These are phyloP conservation scores for Salmacisia buchloeana DNA, from an alignment of 1,284 basidiomycete genomes.

Conservation along the genomic window DNA sequence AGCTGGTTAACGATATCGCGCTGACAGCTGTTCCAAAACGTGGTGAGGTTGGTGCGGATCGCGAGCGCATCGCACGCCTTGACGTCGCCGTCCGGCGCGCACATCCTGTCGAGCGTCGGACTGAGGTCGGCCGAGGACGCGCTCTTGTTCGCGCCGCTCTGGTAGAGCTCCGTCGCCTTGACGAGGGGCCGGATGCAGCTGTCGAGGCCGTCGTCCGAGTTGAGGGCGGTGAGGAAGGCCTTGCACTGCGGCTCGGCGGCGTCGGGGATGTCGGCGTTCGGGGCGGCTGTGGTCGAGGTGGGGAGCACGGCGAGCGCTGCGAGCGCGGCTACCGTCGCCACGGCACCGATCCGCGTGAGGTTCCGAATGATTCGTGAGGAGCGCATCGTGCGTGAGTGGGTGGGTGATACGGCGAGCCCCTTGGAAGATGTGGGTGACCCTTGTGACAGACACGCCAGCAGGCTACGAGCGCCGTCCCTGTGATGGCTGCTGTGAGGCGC, in stretches of 20 bases:
- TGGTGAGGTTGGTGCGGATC: not conserved
- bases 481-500: no score
- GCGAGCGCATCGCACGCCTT: not conserved
- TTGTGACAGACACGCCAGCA: no score
- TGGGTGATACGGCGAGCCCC: no score
- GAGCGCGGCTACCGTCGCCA: no score
- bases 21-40: not conserved
- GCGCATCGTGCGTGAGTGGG: no score
- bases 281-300: no score
- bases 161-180: not conserved
- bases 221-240: not conserved
- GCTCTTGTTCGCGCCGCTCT: not conserved
- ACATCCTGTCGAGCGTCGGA: not conserved
- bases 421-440: no score
- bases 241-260: not conserved
- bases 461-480: no score
- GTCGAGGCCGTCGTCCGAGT: not conserved
- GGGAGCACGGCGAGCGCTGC: no score
- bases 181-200: not conserved
- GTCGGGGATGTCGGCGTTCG: not conserved
- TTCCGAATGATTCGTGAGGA: no score
- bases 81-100: not conserved
- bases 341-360: no score
- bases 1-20: not conserved
- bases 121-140: not conserved